These are phyloP conservation scores for Posidonia oceanica DNA, from an alignment of 116 monocot species.

Conservation along the genomic window DNA sequence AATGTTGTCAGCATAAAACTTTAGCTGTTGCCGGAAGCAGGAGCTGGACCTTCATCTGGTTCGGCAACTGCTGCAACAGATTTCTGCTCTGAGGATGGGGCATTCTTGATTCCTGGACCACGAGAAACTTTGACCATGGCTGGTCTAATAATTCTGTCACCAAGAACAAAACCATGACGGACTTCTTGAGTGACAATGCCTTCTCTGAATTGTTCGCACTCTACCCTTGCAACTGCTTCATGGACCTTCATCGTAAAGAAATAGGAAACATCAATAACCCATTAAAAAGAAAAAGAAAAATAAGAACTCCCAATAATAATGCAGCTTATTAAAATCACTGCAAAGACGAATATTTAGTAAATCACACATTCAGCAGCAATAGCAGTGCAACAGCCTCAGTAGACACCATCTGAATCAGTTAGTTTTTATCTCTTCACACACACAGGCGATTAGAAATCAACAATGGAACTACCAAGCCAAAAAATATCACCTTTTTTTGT, in stretches of 20 bases:
- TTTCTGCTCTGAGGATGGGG: not conserved
- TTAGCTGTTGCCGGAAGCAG: not conserved
- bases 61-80: not conserved
- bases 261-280: conserved; percentile 1
- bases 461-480: no score
- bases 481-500: no score
- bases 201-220: conserved; percentile 42
- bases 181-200: conserved; percentile 49
- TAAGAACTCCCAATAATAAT: no score
- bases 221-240: conserved; percentile 51
- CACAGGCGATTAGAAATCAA: no score
- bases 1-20: not conserved
- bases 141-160: conserved; percentile 50
- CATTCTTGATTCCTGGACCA: conserved; percentile 29
- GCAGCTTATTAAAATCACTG: no score
- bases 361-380: no score
- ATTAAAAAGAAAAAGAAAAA: not conserved
- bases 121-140: conserved; percentile 72
- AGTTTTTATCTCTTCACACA: no score
- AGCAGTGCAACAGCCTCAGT: no score
- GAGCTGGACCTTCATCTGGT: conserved; percentile 2
- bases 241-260: conserved; percentile 36
- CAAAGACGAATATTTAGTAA: no score
- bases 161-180: conserved; percentile 56
- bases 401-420: no score